phyloP scores from a whole-genome alignment of 2,329 filamentous ascomycete genomes.

The Cladorrhinum sp. region DNA sequence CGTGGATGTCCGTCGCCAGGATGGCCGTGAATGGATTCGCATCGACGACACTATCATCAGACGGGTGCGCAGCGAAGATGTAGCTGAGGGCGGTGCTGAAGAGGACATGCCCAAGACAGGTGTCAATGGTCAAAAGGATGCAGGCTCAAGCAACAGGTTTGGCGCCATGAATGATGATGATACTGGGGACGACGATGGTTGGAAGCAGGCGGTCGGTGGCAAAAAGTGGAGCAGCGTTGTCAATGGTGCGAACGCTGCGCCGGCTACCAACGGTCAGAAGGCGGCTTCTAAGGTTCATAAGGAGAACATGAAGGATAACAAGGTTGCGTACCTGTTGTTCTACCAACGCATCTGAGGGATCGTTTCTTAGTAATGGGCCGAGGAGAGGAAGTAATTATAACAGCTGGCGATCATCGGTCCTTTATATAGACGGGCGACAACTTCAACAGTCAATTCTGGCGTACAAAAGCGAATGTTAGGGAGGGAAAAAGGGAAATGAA shows the following conservation, averaged over 20 bases:
- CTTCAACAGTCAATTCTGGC: not conserved
- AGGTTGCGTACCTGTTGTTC: slow-evolving; percentile 94
- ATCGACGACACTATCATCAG: slow-evolving; percentile 91
- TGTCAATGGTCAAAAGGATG: slow-evolving; percentile 65
- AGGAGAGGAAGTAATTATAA: not conserved
- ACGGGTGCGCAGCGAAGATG: slow-evolving; percentile 80
- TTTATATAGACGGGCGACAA: not conserved
- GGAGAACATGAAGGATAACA: slow-evolving; percentile 80
- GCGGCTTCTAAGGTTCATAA: slow-evolving; percentile 49
- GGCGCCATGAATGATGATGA: slow-evolving; percentile 67
- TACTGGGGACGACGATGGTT: slow-evolving; percentile 65
- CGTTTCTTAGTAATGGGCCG: not conserved
- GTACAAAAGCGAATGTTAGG: not conserved
- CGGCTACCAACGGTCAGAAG: slow-evolving; percentile 50
- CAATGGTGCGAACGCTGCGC: slow-evolving; percentile 57
- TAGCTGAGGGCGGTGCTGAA: slow-evolving; percentile 79
- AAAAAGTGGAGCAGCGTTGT: slow-evolving; percentile 71
- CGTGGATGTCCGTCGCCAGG: slow-evolving; percentile 91
- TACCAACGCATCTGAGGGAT: slow-evolving; percentile 68
- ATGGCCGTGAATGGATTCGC: slow-evolving; percentile 93
- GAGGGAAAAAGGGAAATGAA: not conserved
- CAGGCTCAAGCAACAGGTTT: slow-evolving; percentile 65
- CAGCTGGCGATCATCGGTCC: not conserved
- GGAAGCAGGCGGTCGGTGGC: slow-evolving; percentile 77
- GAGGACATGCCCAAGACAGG: slow-evolving; percentile 65